A percentile compares a stretch with the other conserved stretches of the same genome.
Evolutionary conservation across 805 yeast genomes (phyloP).

Genomic region (Hanseniaspora pseudoguilliermondii): DNA sequence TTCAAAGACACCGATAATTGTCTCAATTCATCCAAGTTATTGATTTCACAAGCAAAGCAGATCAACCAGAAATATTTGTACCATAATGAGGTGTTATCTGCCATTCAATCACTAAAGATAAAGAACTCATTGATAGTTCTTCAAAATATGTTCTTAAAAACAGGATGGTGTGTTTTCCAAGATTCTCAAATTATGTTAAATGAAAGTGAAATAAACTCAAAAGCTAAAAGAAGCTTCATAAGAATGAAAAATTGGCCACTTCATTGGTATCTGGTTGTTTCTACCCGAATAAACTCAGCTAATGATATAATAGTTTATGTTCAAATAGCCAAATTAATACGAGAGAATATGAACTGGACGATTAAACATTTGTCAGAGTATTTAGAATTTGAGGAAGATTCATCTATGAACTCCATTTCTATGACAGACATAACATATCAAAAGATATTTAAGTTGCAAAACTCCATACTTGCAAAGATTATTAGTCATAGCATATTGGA

Average conservation of each 20-base stretch:
- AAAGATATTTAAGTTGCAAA: slow-evolving; percentile 24
- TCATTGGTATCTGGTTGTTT: slow-evolving; percentile 27
- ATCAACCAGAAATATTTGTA: slow-evolving; percentile 22
- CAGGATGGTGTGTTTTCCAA: slow-evolving; percentile 23
- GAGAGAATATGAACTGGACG: slow-evolving; percentile 25
- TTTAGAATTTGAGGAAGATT: slow-evolving; percentile 14
- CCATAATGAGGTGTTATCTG: slow-evolving; percentile 20
- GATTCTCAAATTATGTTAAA: slow-evolving; percentile 5
- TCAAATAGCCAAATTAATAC: slow-evolving; percentile 25
- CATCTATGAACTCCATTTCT: slow-evolving; percentile 12
- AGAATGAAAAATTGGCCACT: slow-evolving; percentile 28
- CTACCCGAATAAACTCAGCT: slow-evolving; percentile 24
- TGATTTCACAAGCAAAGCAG: slow-evolving; percentile 19
- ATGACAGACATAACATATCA: slow-evolving; percentile 27
- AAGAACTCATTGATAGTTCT: slow-evolving; percentile 25
- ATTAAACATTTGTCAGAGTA: slow-evolving; percentile 20
- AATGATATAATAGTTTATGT: slow-evolving; percentile 25
- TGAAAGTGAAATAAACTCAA: not conserved
- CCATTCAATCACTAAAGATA: slow-evolving; percentile 23
- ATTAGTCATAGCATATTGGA: slow-evolving; percentile 28
- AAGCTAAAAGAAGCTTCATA: slow-evolving; percentile 24
- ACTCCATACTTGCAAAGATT: slow-evolving; percentile 24
- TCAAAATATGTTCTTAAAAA: slow-evolving; percentile 27
- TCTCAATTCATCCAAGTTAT: slow-evolving; percentile 18
- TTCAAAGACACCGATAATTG: slow-evolving; percentile 21